Base-by-base conservation (phyloP, 257 asterid species). In the Echites panduratus region DNA sequence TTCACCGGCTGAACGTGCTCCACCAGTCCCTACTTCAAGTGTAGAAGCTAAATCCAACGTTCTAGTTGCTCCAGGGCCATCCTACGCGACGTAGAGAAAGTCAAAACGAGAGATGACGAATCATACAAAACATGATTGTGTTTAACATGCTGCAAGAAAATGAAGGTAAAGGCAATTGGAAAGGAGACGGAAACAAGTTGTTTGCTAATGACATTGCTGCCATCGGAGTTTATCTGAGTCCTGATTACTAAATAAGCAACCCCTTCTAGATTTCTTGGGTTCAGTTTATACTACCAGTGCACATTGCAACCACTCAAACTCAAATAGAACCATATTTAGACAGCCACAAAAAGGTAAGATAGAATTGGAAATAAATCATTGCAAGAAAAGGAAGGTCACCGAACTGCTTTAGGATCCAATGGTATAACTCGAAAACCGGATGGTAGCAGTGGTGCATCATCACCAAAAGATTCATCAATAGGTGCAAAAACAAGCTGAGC, bases 401-500 rank as follows among this genome's bases (percentile, higher is more conserved):
- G 75, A 84, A 95, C 99, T 78, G 96, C 82, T 92, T 90, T 90
- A 72, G 92, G 85, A 68, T 87, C 98, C 81, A 95, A 76, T 3
- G 98, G 97, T 62, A 95, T 95, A 74, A 95, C 96, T 49, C 92
- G 98, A 72, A 95, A 95, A 17, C 99, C 99, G 49, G 98, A 92
- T 13, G 98, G 91, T 47, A 92, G 88, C 82, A 95, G 40, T 20
- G 92, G 94, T 65, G 96, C 98, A 72, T 95, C 99, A 35, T 95
- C 98, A 16, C 96, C 95, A 57, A 95, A 92, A 19, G 97, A 87
- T 76, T 90, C 99, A 56, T 92, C 97, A 17, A 95, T 92, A 2
- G 99, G 96, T 48, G 98, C 96, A 82, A 95, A 95, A 68, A 95
- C 96, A 11, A 95, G 97, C 89, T 95, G 97, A 75, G 97, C 90